A percentile compares a stretch with the other conserved stretches of the same genome.
These are phyloP conservation scores for Eucalyptus victrix DNA, from an alignment of 345 rosid genomes.

Conservation along the genomic window DNA sequence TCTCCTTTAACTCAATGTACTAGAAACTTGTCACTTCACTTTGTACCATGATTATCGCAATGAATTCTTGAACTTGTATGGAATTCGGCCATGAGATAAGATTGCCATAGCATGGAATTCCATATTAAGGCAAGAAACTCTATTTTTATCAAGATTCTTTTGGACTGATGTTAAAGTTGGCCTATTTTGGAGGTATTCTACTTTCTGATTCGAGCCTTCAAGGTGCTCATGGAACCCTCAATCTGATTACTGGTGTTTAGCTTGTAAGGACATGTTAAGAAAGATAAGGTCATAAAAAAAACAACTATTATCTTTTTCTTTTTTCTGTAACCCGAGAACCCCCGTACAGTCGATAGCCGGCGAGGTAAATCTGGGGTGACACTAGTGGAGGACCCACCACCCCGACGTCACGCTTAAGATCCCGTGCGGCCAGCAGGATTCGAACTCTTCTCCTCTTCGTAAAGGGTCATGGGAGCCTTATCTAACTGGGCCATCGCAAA, in stretches of 20 bases:
- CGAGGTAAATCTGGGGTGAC: too few species aligned
- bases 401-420: too few species aligned
- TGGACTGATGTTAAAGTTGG: background rate
- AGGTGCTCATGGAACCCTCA: background rate
- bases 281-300: background rate
- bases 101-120: background rate
- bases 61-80: background rate
- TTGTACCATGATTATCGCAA: background rate
- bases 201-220: background rate
- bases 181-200: background rate
- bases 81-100: background rate
- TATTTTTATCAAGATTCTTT: background rate
- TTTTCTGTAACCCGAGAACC: too few species aligned
- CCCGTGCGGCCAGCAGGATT: fast-evolving
- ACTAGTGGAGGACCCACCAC: too few species aligned
- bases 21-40: background rate
- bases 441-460: too few species aligned
- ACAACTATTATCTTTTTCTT: background rate
- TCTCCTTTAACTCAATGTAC: background rate
- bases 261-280: background rate
- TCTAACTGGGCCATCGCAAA: fast-evolving
- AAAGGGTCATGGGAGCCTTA: too few species aligned
- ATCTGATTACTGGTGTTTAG: background rate
- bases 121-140: background rate
- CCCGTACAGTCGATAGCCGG: fast-evolving